phyloP scores from a whole-genome alignment of 768 basidiomycete species.

The Amanita exitialis region DNA sequence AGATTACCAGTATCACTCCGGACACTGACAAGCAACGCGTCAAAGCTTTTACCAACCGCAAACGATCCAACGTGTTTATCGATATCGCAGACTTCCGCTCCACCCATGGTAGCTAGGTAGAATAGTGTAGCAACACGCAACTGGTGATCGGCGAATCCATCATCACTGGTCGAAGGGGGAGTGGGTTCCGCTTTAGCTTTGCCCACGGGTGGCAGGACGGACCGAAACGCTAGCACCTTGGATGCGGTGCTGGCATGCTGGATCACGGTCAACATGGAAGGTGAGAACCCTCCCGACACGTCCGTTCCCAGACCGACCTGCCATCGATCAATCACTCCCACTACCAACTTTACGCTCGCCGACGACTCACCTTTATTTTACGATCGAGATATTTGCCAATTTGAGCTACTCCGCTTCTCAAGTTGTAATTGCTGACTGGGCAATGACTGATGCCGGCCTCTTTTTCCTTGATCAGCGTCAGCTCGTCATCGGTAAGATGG shows the following conservation, averaged over 20 bases:
- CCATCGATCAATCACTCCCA: not conserved
- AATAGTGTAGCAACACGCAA: constrained; percentile 69
- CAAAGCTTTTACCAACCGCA: constrained; percentile 75
- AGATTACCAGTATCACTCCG: constrained; percentile 42
- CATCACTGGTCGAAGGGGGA: not conserved
- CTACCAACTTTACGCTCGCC: not conserved
- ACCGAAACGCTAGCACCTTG: constrained; percentile 57
- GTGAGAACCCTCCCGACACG: constrained; percentile 78
- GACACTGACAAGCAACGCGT: constrained; percentile 71
- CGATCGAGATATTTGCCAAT: constrained; percentile 72
- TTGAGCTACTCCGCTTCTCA: constrained; percentile 76
- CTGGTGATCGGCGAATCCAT: constrained; percentile 43
- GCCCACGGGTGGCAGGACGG: constrained; percentile 6
- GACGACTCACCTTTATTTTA: constrained; percentile 65
- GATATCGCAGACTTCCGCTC: constrained; percentile 74
- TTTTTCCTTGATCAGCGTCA: constrained; percentile 54
- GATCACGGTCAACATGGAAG: constrained; percentile 69
- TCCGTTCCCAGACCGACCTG: constrained; percentile 95
- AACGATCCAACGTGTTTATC: constrained; percentile 68
- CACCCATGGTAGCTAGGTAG: constrained; percentile 88
- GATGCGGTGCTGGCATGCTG: constrained; percentile 74
- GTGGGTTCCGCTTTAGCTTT: not conserved
- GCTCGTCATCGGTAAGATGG: constrained; percentile 64
- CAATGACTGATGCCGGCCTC: constrained; percentile 84
- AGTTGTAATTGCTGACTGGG: constrained; percentile 88